These are phyloP conservation scores for Salvia rosmarinus DNA, from an alignment of 257 asterid species.

Conservation along the genomic window DNA sequence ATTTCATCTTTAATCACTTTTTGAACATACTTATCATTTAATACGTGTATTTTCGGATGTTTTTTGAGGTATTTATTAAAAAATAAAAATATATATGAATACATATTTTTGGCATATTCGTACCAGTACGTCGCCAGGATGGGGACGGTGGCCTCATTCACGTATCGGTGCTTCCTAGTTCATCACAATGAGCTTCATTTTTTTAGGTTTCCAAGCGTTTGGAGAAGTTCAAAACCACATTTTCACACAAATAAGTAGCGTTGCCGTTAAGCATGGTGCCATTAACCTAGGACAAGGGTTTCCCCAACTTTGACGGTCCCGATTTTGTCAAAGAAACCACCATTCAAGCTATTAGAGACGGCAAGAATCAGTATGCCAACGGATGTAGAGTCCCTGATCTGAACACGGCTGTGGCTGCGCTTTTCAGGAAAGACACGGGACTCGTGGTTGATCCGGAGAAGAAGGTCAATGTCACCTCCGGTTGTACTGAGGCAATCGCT, in stretches of 20 bases:
- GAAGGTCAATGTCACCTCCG: slow-evolving; percentile 91
- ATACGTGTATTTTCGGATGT: too few relatives aligned
- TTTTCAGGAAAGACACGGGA: slow-evolving; percentile 82
- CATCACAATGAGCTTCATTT: slow-evolving; percentile 3
- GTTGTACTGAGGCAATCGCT: slow-evolving; percentile 98
- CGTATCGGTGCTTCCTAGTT: too few relatives aligned
- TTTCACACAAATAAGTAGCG: slow-evolving; percentile 95
- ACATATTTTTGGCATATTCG: too few relatives aligned
- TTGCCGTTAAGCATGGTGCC: slow-evolving; percentile 87
- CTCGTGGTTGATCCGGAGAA: slow-evolving; percentile 81
- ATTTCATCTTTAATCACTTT: too few relatives aligned
- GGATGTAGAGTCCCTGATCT: slow-evolving; percentile 93
- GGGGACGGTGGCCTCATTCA: too few relatives aligned
- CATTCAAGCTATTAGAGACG: slow-evolving; percentile 74
- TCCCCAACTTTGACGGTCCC: slow-evolving; percentile 96
- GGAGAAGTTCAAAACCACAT: slow-evolving; percentile 98
- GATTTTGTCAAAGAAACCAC: slow-evolving; percentile 97
- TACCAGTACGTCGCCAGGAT: too few relatives aligned
- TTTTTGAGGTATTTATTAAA: too few relatives aligned
- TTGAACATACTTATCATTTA: too few relatives aligned
- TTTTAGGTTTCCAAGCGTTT: slow-evolving; percentile 80
- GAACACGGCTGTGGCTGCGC: slow-evolving; percentile 80
- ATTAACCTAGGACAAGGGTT: slow-evolving; percentile 98
- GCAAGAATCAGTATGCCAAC: slow-evolving; percentile 93
- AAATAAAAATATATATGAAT: too few relatives aligned